Evolutionary conservation across 2,329 filamentous ascomycete genomes (phyloP), one percentile per base, ranked within the genome.

Genomic region (Emmonsiellopsis sp.): DNA sequence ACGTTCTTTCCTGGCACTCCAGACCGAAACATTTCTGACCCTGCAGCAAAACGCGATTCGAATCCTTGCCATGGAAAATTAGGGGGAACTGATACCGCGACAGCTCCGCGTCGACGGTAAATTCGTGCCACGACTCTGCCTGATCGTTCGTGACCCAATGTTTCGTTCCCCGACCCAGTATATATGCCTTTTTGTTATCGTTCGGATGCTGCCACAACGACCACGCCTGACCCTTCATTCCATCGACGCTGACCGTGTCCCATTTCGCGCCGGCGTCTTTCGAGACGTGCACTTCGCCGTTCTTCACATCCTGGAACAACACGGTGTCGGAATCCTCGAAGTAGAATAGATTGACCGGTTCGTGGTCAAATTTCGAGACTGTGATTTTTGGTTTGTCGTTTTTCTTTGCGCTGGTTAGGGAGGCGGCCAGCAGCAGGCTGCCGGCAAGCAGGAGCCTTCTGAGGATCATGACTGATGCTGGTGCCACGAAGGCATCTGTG

Each of bases 241-340:
- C 82, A 52, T 84, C 79, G 13, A 62, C 80, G 54, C 91, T 77
- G 57, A 92, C 75, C 57, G 61, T 74, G 44, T 81, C 72, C 92
- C 93, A 98, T 45, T 75, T 80, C 61, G 80, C 80, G 60, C 93
- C 94, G 40, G 87, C 90, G 73, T 97, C 83, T 46, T 78, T 77
- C 44, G 92, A 95, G 56, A 88, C 84, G 70, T 85, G 90, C 50
- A 95, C 77, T 57, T 82, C 82, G 55, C 79, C 77, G 41, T 79
- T 78, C 11, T 77, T 69, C 49, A 75, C 65, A 67, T 95, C 87
- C 62, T 86, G 83, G 65, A 89, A 84, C 45, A 97, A 72, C 55
- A 95, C 77, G 50, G 86, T 81, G 67, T 95, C 85, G 60, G 88
- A 91, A 68, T 92, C 88, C 65, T 93, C 85, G 66, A 98, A 97